Evolutionary conservation across 2,329 filamentous ascomycete species (phyloP).

Genomic region (Cladosporium sp.): DNA sequence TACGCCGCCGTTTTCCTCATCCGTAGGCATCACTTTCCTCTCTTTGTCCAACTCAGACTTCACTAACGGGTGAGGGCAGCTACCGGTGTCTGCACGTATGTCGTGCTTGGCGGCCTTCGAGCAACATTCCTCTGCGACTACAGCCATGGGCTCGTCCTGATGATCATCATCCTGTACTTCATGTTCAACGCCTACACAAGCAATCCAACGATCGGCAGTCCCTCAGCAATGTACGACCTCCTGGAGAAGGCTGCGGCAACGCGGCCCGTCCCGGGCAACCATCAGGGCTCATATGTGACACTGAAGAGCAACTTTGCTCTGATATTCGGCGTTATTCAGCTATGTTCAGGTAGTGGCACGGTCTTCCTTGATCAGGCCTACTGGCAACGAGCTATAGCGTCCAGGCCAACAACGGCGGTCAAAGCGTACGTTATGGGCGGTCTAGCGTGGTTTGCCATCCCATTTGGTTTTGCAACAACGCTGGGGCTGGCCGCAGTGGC

Average conservation of each 20-base stretch:
- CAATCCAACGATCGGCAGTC: slow-evolving; percentile 35
- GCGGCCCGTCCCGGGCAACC: slow-evolving; percentile 34
- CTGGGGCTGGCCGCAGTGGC: slow-evolving; percentile 40
- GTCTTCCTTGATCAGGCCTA: slow-evolving; percentile 42
- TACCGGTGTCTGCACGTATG: slow-evolving; percentile 33
- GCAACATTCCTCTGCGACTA: slow-evolving; percentile 39
- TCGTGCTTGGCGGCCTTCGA: slow-evolving; percentile 34
- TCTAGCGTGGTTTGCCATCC: slow-evolving; percentile 45
- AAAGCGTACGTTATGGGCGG: slow-evolving; percentile 37
- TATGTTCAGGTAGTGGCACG: slow-evolving; percentile 28
- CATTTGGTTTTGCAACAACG: slow-evolving; percentile 42
- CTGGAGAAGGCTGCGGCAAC: slow-evolving; percentile 31
- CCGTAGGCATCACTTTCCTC: slow-evolving; percentile 14
- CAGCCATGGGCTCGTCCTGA: slow-evolving; percentile 37
- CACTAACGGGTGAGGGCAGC: slow-evolving; percentile 12
- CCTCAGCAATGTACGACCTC: slow-evolving; percentile 35
- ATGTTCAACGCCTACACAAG: slow-evolving; percentile 38
- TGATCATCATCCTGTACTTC: slow-evolving; percentile 42
- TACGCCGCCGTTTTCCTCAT: slow-evolving; percentile 41
- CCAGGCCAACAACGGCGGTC: slow-evolving; percentile 33
- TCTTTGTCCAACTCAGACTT: background rate
- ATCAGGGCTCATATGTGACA: slow-evolving; percentile 37
- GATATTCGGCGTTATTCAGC: slow-evolving; percentile 39
- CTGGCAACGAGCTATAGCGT: slow-evolving; percentile 42
- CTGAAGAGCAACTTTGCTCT: slow-evolving; percentile 29